Conservation (phyloP, 805 yeast species). For the Saccharomycopsis microspora region DNA sequence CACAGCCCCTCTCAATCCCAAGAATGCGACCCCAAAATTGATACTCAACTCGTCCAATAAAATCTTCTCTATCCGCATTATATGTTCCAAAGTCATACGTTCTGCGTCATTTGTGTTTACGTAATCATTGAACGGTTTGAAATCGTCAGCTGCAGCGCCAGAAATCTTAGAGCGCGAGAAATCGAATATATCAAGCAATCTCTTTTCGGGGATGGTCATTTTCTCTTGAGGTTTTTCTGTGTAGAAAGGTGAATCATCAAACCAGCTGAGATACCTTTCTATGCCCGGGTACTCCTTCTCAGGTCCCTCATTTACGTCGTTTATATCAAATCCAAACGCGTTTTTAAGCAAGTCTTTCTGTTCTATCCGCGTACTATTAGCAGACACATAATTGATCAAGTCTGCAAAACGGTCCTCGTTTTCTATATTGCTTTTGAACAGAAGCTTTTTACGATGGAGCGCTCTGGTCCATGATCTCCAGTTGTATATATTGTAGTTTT, state of each 20-base stretch:
- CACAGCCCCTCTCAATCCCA: not conserved
- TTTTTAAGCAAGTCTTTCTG: slow-evolving; percentile 7
- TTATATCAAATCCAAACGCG: slow-evolving; percentile 13
- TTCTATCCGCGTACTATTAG: slow-evolving; percentile 18
- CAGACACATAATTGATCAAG: slow-evolving; percentile 17
- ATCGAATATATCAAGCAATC: slow-evolving; percentile 20
- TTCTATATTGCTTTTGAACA: not conserved
- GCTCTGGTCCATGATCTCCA: too few relatives aligned
- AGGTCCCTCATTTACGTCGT: slow-evolving; percentile 25
- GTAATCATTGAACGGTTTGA: too few relatives aligned
- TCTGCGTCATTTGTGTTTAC: too few relatives aligned
- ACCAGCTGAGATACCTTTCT: slow-evolving; percentile 40
- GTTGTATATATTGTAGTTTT: too few relatives aligned
- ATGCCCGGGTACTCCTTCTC: slow-evolving; percentile 20
- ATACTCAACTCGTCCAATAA: not conserved
- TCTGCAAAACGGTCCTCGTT: slow-evolving; percentile 24
- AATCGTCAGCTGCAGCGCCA: too few relatives aligned
- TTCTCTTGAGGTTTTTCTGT: slow-evolving; percentile 21
- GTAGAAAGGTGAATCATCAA: slow-evolving; percentile 13
- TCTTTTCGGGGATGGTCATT: slow-evolving; percentile 15
- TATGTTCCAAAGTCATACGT: too few relatives aligned
- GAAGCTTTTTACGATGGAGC: too few relatives aligned
- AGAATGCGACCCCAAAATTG: not conserved
- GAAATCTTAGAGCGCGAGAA: not conserved
- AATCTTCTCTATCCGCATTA: too few relatives aligned